Conservation (phyloP, 208 protist species). For the Crithidia bombi region DNA sequence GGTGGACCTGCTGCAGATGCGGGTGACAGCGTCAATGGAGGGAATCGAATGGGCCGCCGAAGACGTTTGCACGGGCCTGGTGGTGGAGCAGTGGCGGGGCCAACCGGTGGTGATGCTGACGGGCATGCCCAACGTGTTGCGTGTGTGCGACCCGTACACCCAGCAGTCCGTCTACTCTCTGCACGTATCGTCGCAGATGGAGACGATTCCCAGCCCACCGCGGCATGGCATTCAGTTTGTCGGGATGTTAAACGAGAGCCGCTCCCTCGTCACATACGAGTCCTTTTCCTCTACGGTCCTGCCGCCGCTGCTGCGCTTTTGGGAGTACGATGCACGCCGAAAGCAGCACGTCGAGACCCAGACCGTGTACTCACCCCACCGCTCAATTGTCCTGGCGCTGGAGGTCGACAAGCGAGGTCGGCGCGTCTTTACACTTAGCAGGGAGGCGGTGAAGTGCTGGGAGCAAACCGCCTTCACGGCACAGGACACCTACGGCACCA, state of each 20-base stretch:
- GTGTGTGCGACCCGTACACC: slow-evolving; percentile 83
- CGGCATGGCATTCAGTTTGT: slow-evolving; percentile 83
- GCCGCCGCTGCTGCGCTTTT: slow-evolving; percentile 79
- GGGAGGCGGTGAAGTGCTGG: slow-evolving; percentile 83
- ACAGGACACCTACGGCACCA: slow-evolving; percentile 58
- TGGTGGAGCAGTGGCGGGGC: slow-evolving; percentile 77
- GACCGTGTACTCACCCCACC: slow-evolving; percentile 80
- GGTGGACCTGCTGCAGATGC: slow-evolving; percentile 75
- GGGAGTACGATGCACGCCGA: slow-evolving; percentile 58
- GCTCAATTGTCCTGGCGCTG: slow-evolving; percentile 59
- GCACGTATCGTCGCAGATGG: slow-evolving; percentile 88
- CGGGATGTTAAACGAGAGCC: slow-evolving; percentile 66
- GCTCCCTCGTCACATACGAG: slow-evolving; percentile 84
- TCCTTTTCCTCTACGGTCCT: slow-evolving; percentile 62
- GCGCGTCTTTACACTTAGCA: slow-evolving; percentile 80
- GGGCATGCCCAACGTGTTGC: slow-evolving; percentile 80
- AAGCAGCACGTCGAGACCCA: slow-evolving; percentile 77
- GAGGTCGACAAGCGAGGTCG: slow-evolving; percentile 55
- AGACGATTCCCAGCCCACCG: slow-evolving; percentile 70
- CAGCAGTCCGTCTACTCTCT: slow-evolving; percentile 89
- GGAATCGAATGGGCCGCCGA: slow-evolving; percentile 85
- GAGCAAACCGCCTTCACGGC: slow-evolving; percentile 46
- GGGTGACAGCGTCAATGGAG: slow-evolving; percentile 57
- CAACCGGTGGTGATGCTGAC: slow-evolving; percentile 79
- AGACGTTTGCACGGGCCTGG: slow-evolving; percentile 65